A percentile compares a stretch with the other conserved stretches of the same genome.
These are phyloP conservation scores for Haplosporangium sp. DNA, from an alignment of 371 early-diverging fungal genomes.

Conservation along the genomic window DNA sequence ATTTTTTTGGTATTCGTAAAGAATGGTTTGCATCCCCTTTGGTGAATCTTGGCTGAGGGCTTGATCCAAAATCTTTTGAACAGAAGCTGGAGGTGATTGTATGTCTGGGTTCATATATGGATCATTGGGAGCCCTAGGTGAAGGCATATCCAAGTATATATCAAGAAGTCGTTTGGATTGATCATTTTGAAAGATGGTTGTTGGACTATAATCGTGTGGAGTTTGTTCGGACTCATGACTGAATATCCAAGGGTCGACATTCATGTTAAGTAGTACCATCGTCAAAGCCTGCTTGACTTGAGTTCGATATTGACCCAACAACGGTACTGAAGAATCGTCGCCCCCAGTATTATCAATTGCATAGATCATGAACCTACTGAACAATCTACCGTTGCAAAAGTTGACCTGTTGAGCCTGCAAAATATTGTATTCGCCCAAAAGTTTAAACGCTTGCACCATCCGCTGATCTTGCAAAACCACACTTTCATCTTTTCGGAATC, in stretches of 20 bases:
- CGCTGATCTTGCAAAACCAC: neutral
- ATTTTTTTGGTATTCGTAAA: slow-evolving; percentile 72
- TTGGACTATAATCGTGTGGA: neutral
- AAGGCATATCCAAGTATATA: slow-evolving; percentile 62
- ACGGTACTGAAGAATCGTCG: neutral
- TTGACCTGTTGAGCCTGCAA: neutral
- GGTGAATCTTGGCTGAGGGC: slow-evolving; percentile 26
- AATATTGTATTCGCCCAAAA: slow-evolving; percentile 7
- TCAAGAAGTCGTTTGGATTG: slow-evolving; percentile 44
- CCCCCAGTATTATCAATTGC: slow-evolving; percentile 3
- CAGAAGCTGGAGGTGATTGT: slow-evolving; percentile 15
- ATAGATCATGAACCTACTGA: slow-evolving; percentile 21
- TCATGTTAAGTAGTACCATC: slow-evolving; percentile 36
- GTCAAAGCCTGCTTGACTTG: slow-evolving; percentile 11
- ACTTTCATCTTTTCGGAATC: neutral
- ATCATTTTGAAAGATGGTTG: slow-evolving; percentile 9
- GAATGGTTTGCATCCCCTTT: slow-evolving; percentile 68
- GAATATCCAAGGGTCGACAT: slow-evolving; percentile 27
- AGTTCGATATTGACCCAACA: neutral
- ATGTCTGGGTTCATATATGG: slow-evolving; percentile 18
- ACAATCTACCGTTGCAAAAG: neutral
- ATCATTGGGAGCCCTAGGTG: slow-evolving; percentile 34
- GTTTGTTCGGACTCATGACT: neutral
- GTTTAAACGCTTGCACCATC: slow-evolving; percentile 12
- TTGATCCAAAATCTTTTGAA: neutral